These are phyloP conservation scores for Geotrichum ghanense DNA, from an alignment of 805 yeast genomes.

Conservation along the genomic window DNA sequence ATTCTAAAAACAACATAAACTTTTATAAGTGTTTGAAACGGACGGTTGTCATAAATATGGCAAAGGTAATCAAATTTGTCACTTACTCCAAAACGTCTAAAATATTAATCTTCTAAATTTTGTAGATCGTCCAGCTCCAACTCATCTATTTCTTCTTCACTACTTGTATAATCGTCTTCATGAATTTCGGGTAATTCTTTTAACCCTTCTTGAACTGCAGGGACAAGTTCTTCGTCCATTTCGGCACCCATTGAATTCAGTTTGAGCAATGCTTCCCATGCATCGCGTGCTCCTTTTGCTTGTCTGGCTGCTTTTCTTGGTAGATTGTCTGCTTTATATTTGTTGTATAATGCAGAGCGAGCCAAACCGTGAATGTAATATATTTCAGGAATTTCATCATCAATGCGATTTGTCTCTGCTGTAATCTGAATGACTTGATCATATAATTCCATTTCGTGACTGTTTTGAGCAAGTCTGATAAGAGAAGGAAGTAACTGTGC, in stretches of 20 bases:
- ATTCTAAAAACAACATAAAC: too few species aligned
- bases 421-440: conserved; percentile 62
- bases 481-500: conserved; percentile 48
- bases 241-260: conserved; percentile 30
- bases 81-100: too few species aligned
- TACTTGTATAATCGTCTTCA: conserved; percentile 22
- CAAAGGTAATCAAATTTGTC: too few species aligned
- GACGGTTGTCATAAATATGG: too few species aligned
- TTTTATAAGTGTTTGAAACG: too few species aligned
- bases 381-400: conserved; percentile 74
- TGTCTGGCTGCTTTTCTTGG: conserved; percentile 30
- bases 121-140: conserved; percentile 16
- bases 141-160: conserved; percentile 26
- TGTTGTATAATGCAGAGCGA: conserved; percentile 23
- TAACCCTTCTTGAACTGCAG: conserved; percentile 41
- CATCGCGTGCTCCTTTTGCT: conserved; percentile 29
- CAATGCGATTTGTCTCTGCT: conserved; percentile 55
- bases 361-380: conserved; percentile 79
- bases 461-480: conserved; percentile 57
- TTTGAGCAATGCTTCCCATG: conserved; percentile 31
- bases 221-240: conserved; percentile 46
- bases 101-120: not conserved
- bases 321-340: conserved; percentile 11
- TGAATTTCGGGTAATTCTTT: conserved; percentile 44
- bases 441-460: conserved; percentile 64